A percentile compares a stretch with the other conserved stretches of the same genome.
These are phyloP conservation scores for Ganoderma lingzhi DNA, from an alignment of 1,284 basidiomycete genomes.

Conservation along the genomic window DNA sequence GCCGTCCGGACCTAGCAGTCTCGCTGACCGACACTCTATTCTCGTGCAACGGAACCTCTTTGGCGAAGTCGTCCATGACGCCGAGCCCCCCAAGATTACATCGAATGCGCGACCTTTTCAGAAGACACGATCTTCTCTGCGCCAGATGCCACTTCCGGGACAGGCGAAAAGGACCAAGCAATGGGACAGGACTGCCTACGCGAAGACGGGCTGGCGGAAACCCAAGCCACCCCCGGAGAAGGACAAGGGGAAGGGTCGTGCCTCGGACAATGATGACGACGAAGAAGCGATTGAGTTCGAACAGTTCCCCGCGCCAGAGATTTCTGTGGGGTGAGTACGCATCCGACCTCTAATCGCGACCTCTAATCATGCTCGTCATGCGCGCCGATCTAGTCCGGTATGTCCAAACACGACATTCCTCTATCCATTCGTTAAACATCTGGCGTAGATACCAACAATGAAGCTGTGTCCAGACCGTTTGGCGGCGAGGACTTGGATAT, in stretches of 20 bases:
- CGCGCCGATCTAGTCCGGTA: slow-evolving; percentile 42
- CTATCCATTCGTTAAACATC: slow-evolving; percentile 5
- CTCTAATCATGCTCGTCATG: neutral
- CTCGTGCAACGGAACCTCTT: slow-evolving; percentile 71
- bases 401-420: slow-evolving; percentile 28
- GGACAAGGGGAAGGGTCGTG: slow-evolving; percentile 53
- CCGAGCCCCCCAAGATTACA: slow-evolving; percentile 42
- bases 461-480: slow-evolving; percentile 79
- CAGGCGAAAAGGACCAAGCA: slow-evolving; percentile 72
- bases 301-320: slow-evolving; percentile 82
- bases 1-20: slow-evolving; percentile 45
- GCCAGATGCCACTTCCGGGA: slow-evolving; percentile 55
- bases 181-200: slow-evolving; percentile 89
- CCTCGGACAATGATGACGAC: slow-evolving; percentile 52
- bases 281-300: slow-evolving; percentile 75
- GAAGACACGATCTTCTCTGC: slow-evolving; percentile 49
- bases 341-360: too few species aligned
- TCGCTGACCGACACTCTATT: slow-evolving; percentile 35
- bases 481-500: slow-evolving; percentile 91
- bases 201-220: slow-evolving; percentile 76
- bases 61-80: slow-evolving; percentile 56
- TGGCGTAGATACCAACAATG: slow-evolving; percentile 73
- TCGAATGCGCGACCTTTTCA: slow-evolving; percentile 45
- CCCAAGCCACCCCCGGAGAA: slow-evolving; percentile 42
- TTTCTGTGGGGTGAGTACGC: slow-evolving; percentile 57